Percentiles rank a stretch among this genome's conserved stretches.
Evolutionary conservation across 495 filamentous ascomycete species (phyloP).

Genomic region (Pyronema domesticum): DNA sequence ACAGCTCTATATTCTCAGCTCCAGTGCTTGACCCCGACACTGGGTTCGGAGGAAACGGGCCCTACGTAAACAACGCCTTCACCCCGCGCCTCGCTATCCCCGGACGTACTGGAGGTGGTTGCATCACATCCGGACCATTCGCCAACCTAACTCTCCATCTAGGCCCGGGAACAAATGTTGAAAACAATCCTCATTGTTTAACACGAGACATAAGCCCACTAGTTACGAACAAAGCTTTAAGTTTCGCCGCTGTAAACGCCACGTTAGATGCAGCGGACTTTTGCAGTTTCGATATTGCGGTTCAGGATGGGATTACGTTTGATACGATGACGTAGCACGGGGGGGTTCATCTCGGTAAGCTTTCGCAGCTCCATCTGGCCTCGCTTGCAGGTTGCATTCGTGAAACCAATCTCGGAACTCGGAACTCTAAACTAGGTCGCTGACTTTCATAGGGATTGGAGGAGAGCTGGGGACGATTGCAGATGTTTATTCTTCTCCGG

Average conservation of each 20-base stretch:
- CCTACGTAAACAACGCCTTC: background rate
- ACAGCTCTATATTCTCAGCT: constrained; percentile 19
- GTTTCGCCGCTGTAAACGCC: background rate
- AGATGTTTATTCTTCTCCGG: constrained; percentile 33
- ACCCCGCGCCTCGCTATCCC: background rate
- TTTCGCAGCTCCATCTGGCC: background rate
- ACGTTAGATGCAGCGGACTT: background rate
- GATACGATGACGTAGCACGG: background rate
- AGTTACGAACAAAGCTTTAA: background rate
- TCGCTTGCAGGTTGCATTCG: background rate
- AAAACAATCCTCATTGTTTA: constrained; percentile 26
- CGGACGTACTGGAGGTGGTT: constrained; percentile 14
- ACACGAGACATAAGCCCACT: constrained; percentile 22
- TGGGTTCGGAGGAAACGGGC: constrained; percentile 26
- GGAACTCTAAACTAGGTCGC: background rate
- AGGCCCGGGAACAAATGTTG: constrained; percentile 17
- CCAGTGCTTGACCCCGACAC: constrained; percentile 18
- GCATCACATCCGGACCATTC: constrained; percentile 31
- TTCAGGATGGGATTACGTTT: background rate
- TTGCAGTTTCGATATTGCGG: background rate
- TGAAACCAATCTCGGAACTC: background rate
- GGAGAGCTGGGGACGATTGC: background rate
- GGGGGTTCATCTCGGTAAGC: background rate
- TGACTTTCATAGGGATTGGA: background rate
- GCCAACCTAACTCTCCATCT: constrained; percentile 17